Conservation (phyloP, 140 eudicot genomes). For the Bidens hawaiensis region DNA sequence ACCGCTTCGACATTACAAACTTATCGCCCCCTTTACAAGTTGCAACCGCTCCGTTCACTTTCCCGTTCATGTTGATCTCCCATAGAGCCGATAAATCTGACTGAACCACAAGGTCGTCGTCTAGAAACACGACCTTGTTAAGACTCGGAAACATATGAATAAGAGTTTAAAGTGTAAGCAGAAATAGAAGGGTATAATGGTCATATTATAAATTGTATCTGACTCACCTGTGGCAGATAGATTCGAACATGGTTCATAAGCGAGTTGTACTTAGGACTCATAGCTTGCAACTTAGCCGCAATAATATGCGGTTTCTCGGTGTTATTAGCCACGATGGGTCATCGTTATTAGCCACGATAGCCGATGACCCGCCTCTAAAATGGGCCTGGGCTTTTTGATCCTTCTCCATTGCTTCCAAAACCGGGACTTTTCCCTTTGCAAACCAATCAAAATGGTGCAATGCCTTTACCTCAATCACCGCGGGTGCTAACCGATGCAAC, state of each 20-base stretch:
- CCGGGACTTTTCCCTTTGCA: slow-evolving; percentile 81
- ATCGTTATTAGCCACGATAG: slow-evolving; percentile 70
- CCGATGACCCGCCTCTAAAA: slow-evolving; percentile 86
- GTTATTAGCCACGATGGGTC: slow-evolving; percentile 70
- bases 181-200: not conserved
- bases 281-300: slow-evolving; percentile 93
- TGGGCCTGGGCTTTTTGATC: slow-evolving; percentile 71
- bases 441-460: slow-evolving; percentile 95
- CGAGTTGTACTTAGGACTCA: slow-evolving; percentile 81
- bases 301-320: slow-evolving; percentile 73
- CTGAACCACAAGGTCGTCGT: slow-evolving; percentile 85
- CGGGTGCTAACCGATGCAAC: slow-evolving; percentile 70
- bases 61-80: slow-evolving; percentile 85
- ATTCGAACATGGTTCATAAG: slow-evolving; percentile 85
- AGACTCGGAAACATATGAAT: slow-evolving; percentile 78
- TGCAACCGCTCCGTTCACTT: slow-evolving; percentile 90
- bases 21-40: slow-evolving; percentile 77
- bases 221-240: slow-evolving; percentile 75
- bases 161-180: not conserved
- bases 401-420: slow-evolving; percentile 85
- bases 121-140: slow-evolving; percentile 67
- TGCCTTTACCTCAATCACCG: slow-evolving; percentile 78
- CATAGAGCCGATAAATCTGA: slow-evolving; percentile 80
- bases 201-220: not conserved
- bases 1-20: slow-evolving; percentile 77